phyloP scores from a whole-genome alignment of 805 yeast species.

The Brettanomyces nanus region DNA sequence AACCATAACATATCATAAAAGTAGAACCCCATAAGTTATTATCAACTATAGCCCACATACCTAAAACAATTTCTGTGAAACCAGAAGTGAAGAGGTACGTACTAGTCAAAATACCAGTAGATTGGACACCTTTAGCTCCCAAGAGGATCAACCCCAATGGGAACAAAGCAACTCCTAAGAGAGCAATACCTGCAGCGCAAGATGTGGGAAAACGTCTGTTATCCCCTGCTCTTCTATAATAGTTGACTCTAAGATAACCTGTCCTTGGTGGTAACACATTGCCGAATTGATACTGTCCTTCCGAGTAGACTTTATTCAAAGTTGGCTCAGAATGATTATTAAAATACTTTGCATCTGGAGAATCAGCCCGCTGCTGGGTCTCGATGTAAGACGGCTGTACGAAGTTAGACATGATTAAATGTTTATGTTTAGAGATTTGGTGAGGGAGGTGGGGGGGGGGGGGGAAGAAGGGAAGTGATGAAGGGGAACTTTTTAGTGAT shows the following conservation, averaged over 20 bases:
- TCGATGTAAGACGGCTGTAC: too few species aligned
- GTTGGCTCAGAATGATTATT: slow-evolving; percentile 10
- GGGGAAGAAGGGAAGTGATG: too few species aligned
- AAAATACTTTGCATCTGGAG: slow-evolving; percentile 17
- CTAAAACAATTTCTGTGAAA: slow-evolving; percentile 36
- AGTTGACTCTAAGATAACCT: slow-evolving; percentile 32
- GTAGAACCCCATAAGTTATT: slow-evolving; percentile 43
- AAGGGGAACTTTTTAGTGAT: too few species aligned
- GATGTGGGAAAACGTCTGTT: slow-evolving; percentile 40
- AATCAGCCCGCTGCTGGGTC: slow-evolving; percentile 13
- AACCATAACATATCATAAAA: slow-evolving; percentile 37
- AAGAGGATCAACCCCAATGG: slow-evolving; percentile 36
- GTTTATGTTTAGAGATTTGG: too few species aligned
- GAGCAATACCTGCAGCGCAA: slow-evolving; percentile 39
- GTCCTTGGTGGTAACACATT: slow-evolving; percentile 32
- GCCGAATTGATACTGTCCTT: slow-evolving; percentile 10
- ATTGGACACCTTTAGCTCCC: slow-evolving; percentile 35
- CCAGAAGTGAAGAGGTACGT: slow-evolving; percentile 41
- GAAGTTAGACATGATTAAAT: too few species aligned
- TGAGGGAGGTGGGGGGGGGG: too few species aligned
- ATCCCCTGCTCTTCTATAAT: slow-evolving; percentile 33
- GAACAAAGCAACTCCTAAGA: slow-evolving; percentile 38
- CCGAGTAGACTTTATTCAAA: slow-evolving; percentile 4
- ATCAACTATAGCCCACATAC: slow-evolving; percentile 40
- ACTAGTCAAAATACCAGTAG: slow-evolving; percentile 35